Percentiles rank a stretch among this genome's conserved stretches.
phyloP scores from a whole-genome alignment of 2,329 filamentous ascomycete species.

The Ophiobolus disseminans region DNA sequence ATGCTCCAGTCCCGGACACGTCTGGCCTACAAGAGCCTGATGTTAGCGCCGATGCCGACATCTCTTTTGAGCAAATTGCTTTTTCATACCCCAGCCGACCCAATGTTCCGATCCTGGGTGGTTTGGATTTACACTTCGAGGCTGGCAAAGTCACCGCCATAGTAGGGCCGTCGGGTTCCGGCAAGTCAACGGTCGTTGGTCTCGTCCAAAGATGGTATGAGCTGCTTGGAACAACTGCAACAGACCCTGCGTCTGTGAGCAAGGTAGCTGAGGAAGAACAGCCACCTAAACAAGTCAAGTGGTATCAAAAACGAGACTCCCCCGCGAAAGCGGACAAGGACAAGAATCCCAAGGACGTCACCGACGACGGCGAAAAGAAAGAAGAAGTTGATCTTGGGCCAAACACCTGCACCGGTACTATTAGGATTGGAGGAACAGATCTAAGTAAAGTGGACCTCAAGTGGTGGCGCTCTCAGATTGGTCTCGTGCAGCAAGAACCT shows the following conservation, averaged over 20 bases:
- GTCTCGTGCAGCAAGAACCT: constrained; percentile 51
- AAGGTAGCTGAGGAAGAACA: constrained; percentile 14
- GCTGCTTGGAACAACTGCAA: constrained; percentile 46
- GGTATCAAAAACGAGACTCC: constrained; percentile 9
- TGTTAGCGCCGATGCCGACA: constrained; percentile 44
- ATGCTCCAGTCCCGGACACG: constrained; percentile 35
- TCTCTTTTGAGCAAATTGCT: constrained; percentile 39
- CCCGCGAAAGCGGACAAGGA: constrained; percentile 6
- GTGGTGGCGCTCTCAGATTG: constrained; percentile 57
- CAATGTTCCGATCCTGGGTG: constrained; percentile 68
- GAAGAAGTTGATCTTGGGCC: constrained; percentile 29
- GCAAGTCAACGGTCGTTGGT: constrained; percentile 77
- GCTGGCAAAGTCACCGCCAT: constrained; percentile 75
- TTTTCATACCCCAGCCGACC: constrained; percentile 58
- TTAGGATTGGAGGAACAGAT: constrained; percentile 38
- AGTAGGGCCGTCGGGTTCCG: constrained; percentile 74
- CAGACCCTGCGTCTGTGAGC: background rate
- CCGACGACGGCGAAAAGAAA: constrained; percentile 18
- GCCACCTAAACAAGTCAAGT: constrained; percentile 15
- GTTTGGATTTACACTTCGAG: constrained; percentile 64
- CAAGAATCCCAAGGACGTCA: background rate
- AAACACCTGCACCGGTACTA: constrained; percentile 42
- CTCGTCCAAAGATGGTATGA: constrained; percentile 77
- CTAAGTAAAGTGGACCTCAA: constrained; percentile 45
- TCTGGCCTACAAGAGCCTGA: constrained; percentile 46